A percentile compares a stretch with the other conserved stretches of the same genome.
phyloP scores from a whole-genome alignment of 805 yeast species.

The Lipomyces lipofer region DNA sequence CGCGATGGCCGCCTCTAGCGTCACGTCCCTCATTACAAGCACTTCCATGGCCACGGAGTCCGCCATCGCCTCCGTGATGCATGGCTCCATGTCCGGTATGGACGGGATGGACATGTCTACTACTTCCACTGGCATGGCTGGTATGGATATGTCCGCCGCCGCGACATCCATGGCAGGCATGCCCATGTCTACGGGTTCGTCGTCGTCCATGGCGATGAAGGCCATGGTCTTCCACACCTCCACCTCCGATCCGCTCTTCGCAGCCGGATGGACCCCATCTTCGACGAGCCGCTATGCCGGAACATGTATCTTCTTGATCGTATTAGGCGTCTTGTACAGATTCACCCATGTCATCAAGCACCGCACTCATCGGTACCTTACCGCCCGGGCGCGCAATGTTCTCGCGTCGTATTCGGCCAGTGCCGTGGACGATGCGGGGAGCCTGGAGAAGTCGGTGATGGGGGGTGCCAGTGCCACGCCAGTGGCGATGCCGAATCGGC shows the following conservation, averaged over 20 bases:
- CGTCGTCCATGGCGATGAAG: slow-evolving; percentile 7
- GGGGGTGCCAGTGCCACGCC: background rate
- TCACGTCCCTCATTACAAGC: too few species aligned
- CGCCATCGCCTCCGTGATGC: background rate
- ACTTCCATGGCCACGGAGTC: slow-evolving; percentile 2
- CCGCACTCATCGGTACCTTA: slow-evolving; percentile 20
- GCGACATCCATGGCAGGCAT: slow-evolving; percentile 11
- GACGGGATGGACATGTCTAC: background rate
- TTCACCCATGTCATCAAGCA: slow-evolving; percentile 26
- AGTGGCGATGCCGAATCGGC: too few species aligned
- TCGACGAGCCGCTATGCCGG: slow-evolving; percentile 37
- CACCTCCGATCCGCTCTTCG: slow-evolving; percentile 30
- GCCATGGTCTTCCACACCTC: slow-evolving; percentile 35
- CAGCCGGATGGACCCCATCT: slow-evolving; percentile 35
- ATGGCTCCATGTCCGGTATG: slow-evolving; percentile 8
- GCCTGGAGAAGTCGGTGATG: slow-evolving; percentile 8
- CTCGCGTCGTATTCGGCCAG: background rate
- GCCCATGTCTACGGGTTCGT: background rate
- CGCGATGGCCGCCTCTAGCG: too few species aligned
- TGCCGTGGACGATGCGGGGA: slow-evolving; percentile 1
- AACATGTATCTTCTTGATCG: slow-evolving; percentile 36
- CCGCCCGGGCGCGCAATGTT: slow-evolving; percentile 15
- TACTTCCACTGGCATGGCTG: slow-evolving; percentile 14
- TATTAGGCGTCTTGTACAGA: slow-evolving; percentile 34
- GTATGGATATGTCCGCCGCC: slow-evolving; percentile 14